Base-by-base conservation (phyloP, 1,139 yeast genomes). In the Candida tunisiensis region DNA sequence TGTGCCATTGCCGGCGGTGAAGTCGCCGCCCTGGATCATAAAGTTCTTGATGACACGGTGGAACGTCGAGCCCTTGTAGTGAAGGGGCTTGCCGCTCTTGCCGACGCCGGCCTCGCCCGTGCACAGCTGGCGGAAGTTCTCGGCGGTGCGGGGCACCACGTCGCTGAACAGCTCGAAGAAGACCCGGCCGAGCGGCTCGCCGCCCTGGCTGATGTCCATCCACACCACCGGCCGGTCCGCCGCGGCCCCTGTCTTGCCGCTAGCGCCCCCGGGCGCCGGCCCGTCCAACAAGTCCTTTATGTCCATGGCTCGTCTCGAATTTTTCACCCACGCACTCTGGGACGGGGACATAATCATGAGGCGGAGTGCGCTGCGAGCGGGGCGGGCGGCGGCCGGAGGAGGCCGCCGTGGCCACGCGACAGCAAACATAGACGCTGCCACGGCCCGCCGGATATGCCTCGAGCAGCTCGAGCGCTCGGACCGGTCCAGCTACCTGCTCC, bases 1-100 rank as follows among this genome's bases (percentile, higher is more conserved):
- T 20, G 88, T 78, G 17, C 96, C 96, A 40, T 77, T 60, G 15
- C 77, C 80, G 37, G 69, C 72, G 25, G 95, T 83, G 59, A 85
- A 85, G 48, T 88, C 98, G 44, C 98, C 98, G 50, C 95, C 95
- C 57, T 83, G 96, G 43, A 79, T 66, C 95, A 85, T 85, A 49
- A 83, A 83, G 31, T 43, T 36, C 49, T 78, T 77, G 50, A 91
- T 91, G 19, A 91, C 91, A 39, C 99, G 67, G 55, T 91, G 98
- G 63, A 91, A 85, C 9, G 64, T 60, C 6, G 91, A 74, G 21
- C 79, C 79, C 51, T 83, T 78, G 62, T 71, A 88, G 33, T 61
- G 57, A 35, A 79, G 60, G 6, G 80, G 80, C 36, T 68, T 62
- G 8, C 83, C 85, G 1, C 64, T 53, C 26, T 51, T 44, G 9